phyloP scores from a whole-genome alignment of 2,329 filamentous ascomycete genomes.

The Aspergillus ochraceoroseus region DNA sequence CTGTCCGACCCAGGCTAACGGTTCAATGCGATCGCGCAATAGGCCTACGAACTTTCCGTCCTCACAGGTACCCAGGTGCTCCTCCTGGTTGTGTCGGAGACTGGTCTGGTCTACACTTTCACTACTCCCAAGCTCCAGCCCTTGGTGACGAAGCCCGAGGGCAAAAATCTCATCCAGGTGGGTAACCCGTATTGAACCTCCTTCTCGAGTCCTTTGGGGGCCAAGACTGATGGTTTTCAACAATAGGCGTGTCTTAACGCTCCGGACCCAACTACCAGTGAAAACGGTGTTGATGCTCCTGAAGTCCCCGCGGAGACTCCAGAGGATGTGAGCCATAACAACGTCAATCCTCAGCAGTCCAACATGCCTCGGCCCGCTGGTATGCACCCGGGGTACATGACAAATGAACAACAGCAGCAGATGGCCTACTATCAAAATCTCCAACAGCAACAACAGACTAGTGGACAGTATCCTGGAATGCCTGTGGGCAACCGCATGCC shows the following conservation, averaged over 20 bases:
- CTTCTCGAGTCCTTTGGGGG: not conserved
- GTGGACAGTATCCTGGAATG: slow-evolving; percentile 68
- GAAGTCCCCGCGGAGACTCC: slow-evolving; percentile 76
- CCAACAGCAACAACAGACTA: slow-evolving; percentile 60
- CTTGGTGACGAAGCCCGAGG: slow-evolving; percentile 94
- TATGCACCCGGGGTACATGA: slow-evolving; percentile 67
- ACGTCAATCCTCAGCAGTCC: slow-evolving; percentile 64
- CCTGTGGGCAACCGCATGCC: slow-evolving; percentile 72
- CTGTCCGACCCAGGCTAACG: slow-evolving; percentile 14
- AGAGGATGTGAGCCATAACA: slow-evolving; percentile 75
- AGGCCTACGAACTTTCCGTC: slow-evolving; percentile 97
- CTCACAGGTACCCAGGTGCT: slow-evolving; percentile 97
- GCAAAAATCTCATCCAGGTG: slow-evolving; percentile 99
- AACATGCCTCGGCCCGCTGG: slow-evolving; percentile 64
- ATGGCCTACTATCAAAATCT: slow-evolving; percentile 81
- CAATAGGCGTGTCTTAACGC: slow-evolving; percentile 88
- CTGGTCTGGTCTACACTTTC: slow-evolving; percentile 95
- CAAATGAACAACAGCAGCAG: slow-evolving; percentile 64
- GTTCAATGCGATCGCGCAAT: slow-evolving; percentile 21
- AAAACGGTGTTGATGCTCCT: slow-evolving; percentile 72
- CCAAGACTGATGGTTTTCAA: slow-evolving; percentile 19
- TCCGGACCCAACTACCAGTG: slow-evolving; percentile 78
- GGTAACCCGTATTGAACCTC: slow-evolving; percentile 30
- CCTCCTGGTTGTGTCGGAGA: slow-evolving; percentile 93
- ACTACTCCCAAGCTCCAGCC: slow-evolving; percentile 98